Base-by-base conservation (phyloP, 2,329 filamentous ascomycete genomes). In the Colletotrichum australisinense region DNA sequence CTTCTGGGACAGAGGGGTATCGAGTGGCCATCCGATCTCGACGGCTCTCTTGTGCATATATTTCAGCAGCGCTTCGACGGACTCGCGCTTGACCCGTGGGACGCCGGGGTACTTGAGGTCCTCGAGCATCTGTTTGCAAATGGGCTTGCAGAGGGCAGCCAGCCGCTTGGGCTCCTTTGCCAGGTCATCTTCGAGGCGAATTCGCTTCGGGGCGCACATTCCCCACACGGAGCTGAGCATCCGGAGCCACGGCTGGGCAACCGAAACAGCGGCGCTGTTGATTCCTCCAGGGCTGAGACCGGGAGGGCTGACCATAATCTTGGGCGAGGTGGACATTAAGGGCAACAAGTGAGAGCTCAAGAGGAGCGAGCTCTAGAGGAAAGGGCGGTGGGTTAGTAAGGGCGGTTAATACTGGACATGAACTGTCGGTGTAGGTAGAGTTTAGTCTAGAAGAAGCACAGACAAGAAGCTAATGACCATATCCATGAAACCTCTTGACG, bases 21-120 rank as follows among this genome's bases (percentile, higher is more conserved):
- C 69, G 14, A 76, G 70, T 22, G 75, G 75, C 6, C 75, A 71
- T 32, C 67, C 75, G 9, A 75, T 75, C 32, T 74, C 73, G 26
- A 75, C 70, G 9, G 75, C 75, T 49, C 75, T 74, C 66, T 59
- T 69, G 58, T 76, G 64, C 75, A 76, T 76, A 64, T 76, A 76
- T 32, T 71, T 42, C 14, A 76, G 57, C 35, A 76, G 65, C 30
- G 68, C 71, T 46, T 76, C 75, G 19, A 76, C 67, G 22, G 70
- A 46, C 49, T 76, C 75, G 14, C 42, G 53, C 67, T 75, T 72
- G 55, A 76, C 49, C 30, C 58, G 26, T 7, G 75, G 75, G 3
- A 68, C 75, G 5, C 75, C 75, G 8, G 75, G 74, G 22, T 76
- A 76, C 19, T 67, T 63, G 38, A 76, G 49, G 32, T 56, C 24